A percentile compares a stretch with the other conserved stretches of the same genome.
phyloP scores from a whole-genome alignment of 257 asterid species.

The Buddleja alternifolia region DNA sequence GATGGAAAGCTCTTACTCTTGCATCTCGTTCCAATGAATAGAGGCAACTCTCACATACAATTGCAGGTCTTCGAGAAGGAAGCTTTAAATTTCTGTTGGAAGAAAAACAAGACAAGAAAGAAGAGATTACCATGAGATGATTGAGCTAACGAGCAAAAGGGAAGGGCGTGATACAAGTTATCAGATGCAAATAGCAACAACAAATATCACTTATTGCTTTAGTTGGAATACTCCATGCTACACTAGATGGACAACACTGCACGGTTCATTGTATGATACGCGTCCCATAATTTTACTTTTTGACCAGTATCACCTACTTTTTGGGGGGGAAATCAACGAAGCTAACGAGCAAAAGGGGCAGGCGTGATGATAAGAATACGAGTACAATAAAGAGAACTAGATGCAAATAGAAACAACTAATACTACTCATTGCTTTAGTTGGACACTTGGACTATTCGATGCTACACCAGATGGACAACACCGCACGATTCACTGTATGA shows the following conservation, averaged over 20 bases:
- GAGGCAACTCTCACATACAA: constrained; percentile 93
- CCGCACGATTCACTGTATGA: no score
- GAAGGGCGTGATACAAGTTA: no score
- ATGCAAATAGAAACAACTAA: background rate
- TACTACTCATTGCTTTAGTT: background rate
- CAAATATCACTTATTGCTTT: no score
- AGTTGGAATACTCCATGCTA: no score
- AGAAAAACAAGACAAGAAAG: constrained; percentile 29
- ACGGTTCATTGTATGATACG: no score
- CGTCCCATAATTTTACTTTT: no score
- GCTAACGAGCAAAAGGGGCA: background rate
- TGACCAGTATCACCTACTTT: no score
- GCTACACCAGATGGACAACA: no score
- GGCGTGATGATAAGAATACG: background rate
- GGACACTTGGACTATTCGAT: no score
- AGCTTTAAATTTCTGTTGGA: constrained; percentile 77
- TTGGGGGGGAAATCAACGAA: no score
- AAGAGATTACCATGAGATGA: background rate
- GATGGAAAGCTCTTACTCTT: constrained; percentile 81
- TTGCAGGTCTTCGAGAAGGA: constrained; percentile 81
- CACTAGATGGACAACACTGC: no score
- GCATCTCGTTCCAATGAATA: constrained; percentile 73
- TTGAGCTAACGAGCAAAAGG: background rate
- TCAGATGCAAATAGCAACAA: no score
- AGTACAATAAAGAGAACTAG: background rate